phyloP scores from a whole-genome alignment of 306 rosid genomes.

The Acacia acuminata region DNA sequence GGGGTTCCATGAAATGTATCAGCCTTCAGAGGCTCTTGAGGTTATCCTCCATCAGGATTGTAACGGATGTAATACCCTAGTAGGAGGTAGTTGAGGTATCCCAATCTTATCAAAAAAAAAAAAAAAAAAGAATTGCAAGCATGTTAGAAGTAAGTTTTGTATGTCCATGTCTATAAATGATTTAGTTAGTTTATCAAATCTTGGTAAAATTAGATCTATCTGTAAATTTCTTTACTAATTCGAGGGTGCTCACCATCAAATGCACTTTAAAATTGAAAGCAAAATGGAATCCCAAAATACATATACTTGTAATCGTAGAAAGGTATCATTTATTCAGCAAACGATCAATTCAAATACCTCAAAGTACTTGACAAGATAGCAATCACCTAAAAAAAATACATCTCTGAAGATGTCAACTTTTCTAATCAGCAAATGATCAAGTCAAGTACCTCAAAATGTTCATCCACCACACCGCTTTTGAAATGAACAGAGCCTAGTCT shows the following conservation, averaged over 20 bases:
- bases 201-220: neutral
- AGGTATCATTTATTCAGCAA: neutral
- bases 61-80: no score
- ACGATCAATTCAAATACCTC: neutral
- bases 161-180: neutral
- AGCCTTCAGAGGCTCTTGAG: no score
- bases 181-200: neutral
- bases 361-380: neutral
- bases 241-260: no score
- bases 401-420: neutral
- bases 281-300: neutral
- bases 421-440: neutral
- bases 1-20: no score
- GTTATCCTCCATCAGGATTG: no score
- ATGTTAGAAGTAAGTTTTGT: neutral
- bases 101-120: no score
- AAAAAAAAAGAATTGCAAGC: no score
- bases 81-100: no score
- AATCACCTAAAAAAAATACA: neutral
- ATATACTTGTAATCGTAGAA: neutral
- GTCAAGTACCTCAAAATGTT: slow-evolving; percentile 68
- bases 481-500: slow-evolving; percentile 61
- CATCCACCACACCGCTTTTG: slow-evolving; percentile 61
- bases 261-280: neutral
- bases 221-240: neutral